Evolutionary conservation across 805 yeast genomes (phyloP), one percentile per base, ranked within the genome.

Genomic region (Cyberlindnera amylophila): DNA sequence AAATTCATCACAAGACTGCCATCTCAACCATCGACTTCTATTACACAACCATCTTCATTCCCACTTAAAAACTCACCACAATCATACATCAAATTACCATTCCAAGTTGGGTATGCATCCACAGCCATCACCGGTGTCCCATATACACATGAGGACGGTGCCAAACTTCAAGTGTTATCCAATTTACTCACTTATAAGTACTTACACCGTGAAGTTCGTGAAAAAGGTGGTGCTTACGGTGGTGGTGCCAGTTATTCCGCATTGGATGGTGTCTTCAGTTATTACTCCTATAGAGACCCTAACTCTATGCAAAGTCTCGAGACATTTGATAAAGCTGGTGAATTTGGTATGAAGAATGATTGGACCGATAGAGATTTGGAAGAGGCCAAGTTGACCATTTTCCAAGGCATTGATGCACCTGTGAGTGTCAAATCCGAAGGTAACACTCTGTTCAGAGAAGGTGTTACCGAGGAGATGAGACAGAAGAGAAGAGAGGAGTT

Each of bases 201-300:
- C 52, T 67, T 93, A 37, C 99, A 93, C 62, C 77, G 87, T 11
- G 96, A 89, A 50, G 80, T 93, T 30, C 77, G 99, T 51, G 99
- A 93, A 59, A 80, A 91, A 56, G 96, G 96, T 44, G 99, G 99
- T 45, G 99, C 99, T 0, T 93, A 93, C 59, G 99, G 99, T 7
- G 98, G 96, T 6, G 99, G 99, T 4, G 85, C 95, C 4, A 66
- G 76, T 7, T 93, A 82, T 61, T 86, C 82, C 59, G 88, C 91
- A 0, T 59, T 86, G 17, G 87, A 85, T 38, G 98, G 97, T 0
- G 54, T 81, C 3, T 78, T 91, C 55, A 75, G 85, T 27, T 88
- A 74, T 65, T 93, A 84, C 65, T 89, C 98, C 0, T 93, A 91
- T 67, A 75, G 99, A 53, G 99, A 93, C 62, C 99, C 99, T 14